Evolutionary conservation across 495 filamentous ascomycete species (phyloP).

Genomic region (Sordaria brevicollis): DNA sequence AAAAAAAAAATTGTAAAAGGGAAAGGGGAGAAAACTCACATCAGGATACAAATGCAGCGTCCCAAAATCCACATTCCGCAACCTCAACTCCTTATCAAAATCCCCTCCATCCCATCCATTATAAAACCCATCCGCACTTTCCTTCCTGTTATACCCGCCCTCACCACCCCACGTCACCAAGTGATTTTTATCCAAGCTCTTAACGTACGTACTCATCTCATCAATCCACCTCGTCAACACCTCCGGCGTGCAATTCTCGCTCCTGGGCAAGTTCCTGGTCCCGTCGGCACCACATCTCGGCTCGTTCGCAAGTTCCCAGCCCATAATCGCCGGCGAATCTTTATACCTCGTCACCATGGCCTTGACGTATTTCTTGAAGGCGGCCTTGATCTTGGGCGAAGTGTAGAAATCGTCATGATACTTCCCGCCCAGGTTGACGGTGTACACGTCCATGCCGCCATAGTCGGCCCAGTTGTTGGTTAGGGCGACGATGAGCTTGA

Average conservation of each 20-base stretch:
- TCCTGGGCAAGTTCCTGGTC: not conserved
- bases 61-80: constrained; percentile 53
- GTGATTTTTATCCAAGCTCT: constrained; percentile 38
- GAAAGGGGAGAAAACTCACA: not conserved
- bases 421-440: constrained; percentile 24
- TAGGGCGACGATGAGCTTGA: constrained; percentile 48
- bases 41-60: constrained; percentile 59
- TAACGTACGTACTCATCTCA: constrained; percentile 39
- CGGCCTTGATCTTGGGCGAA: constrained; percentile 25
- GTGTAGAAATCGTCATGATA: constrained; percentile 26
- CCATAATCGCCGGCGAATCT: constrained; percentile 38
- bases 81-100: constrained; percentile 48
- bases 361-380: constrained; percentile 43
- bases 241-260: constrained; percentile 25
- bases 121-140: constrained; percentile 49
- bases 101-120: constrained; percentile 49
- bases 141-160: constrained; percentile 30
- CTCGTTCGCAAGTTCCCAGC: constrained; percentile 49
- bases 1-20: not conserved
- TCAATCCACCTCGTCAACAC: constrained; percentile 37
- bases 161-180: constrained; percentile 44
- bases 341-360: constrained; percentile 39
- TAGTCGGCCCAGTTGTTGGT: constrained; percentile 48
- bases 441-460: constrained; percentile 39
- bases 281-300: constrained; percentile 24